phyloP scores from a whole-genome alignment of 1,284 basidiomycete genomes.

The Ustilago trichophora region DNA sequence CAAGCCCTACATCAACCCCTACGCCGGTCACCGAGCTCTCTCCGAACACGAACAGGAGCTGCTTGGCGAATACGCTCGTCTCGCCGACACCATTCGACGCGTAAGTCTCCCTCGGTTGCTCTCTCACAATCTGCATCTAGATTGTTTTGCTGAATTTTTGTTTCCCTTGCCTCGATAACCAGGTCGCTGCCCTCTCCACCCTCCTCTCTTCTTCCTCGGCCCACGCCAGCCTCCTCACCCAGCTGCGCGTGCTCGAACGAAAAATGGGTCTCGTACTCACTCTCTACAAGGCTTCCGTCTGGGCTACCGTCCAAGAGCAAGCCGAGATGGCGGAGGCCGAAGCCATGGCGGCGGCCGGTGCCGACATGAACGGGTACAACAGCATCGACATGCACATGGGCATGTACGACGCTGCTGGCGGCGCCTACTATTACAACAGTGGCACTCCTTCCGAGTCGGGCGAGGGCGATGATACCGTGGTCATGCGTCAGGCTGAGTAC shows the following conservation, averaged over 20 bases:
- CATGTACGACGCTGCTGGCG: conserved; percentile 8
- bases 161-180: conserved; percentile 60
- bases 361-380: conserved; percentile 15
- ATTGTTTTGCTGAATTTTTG: not conserved
- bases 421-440: conserved; percentile 11
- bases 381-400: conserved; percentile 21
- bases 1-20: conserved; percentile 56
- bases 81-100: conserved; percentile 57
- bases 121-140: not conserved
- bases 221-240: conserved; percentile 80
- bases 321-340: conserved; percentile 70
- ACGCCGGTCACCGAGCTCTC: conserved; percentile 55
- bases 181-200: conserved; percentile 65
- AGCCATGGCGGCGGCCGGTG: conserved; percentile 37
- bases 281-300: conserved; percentile 93
- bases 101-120: conserved; percentile 30
- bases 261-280: conserved; percentile 83
- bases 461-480: conserved; percentile 38
- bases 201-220: conserved; percentile 71
- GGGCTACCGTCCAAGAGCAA: conserved; percentile 90
- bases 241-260: conserved; percentile 83
- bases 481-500: conserved; percentile 34
- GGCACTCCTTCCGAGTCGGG: conserved; percentile 5
- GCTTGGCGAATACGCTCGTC: conserved; percentile 61
- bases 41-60: conserved; percentile 54